Evolutionary conservation across 1,284 basidiomycete species (phyloP), one percentile per base, ranked within the genome.

Genomic region (Cutaneotrichosporon dermatis): DNA sequence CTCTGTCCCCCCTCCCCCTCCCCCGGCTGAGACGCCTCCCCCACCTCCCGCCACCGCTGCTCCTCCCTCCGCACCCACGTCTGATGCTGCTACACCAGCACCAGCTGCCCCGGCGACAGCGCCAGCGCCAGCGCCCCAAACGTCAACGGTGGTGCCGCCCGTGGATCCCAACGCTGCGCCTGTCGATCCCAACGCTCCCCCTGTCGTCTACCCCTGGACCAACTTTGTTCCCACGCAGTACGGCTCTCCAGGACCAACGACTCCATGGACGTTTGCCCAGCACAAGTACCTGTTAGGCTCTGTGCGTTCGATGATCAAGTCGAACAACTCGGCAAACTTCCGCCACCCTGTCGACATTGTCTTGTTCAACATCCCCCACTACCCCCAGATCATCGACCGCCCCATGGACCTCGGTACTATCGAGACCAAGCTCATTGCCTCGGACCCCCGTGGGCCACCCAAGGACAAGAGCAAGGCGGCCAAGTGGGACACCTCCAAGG

Each of bases 321-420:
- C 87, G 69, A 64, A 66, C 48, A 92, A 95, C 57, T 85, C 92
- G 0, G 76, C 74, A 6, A 86, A 92, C 1, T 99, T 99, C 80
- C 79, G 89, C 55, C 82, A 82, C 56, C 94, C 96, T 15, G 96
- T 99, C 60, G 94, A 99, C 74, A 84, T 87, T n/a, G 83, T 95
- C 64, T 88, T 85, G 1, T 84, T 97, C 65, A 87, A 87, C 68
- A 89, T 99, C 62, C 96, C 93, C 11, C 92, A 95, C 73, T 99
- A 99, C 72, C 84, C 84, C 49, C 83, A 83, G 57, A 86, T 98
- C 72, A 86, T 99, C 79, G 89, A 87, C 70, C 84, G 84, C 39
- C 96, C 96, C 0, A 97, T 97, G 91, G 96, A 99, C 76, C 84
- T 99, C 53, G 83, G 86, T n/a, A 96, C 94, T 25, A 85, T 98